These are phyloP conservation scores for Neostapfia colusana DNA, from an alignment of 176 grass and related monocot species.

Conservation along the genomic window DNA sequence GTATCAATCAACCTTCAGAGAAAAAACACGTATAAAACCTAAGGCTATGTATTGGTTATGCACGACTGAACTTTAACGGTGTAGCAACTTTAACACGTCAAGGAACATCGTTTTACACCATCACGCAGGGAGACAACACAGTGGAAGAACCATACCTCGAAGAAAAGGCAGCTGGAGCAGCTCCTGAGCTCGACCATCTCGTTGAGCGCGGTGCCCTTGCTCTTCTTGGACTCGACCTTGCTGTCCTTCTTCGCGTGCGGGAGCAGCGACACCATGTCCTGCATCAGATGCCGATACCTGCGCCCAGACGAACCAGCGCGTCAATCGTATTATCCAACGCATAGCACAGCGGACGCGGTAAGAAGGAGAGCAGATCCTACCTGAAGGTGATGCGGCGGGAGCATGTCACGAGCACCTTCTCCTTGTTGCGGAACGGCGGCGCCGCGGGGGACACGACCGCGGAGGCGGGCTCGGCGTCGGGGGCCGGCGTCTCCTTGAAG, in stretches of 20 bases:
- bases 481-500: slow-evolving; percentile 54
- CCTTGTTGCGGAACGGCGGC: slow-evolving; percentile 65
- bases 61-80: not conserved
- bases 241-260: slow-evolving; percentile 94
- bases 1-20: not conserved
- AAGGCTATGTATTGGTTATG: not conserved
- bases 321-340: not conserved
- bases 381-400: slow-evolving; percentile 84
- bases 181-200: slow-evolving; percentile 86
- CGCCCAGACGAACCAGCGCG: not conserved
- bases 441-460: not conserved
- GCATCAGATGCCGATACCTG: slow-evolving; percentile 90
- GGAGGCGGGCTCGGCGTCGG: slow-evolving; percentile 3
- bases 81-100: not conserved
- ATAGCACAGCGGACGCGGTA: not conserved
- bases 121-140: not conserved
- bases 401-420: slow-evolving; percentile 90
- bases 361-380: slow-evolving; percentile 28
- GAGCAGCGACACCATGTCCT: slow-evolving; percentile 68
- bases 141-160: slow-evolving; percentile 53
- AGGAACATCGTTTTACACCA: not conserved
- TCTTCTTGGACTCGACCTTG: slow-evolving; percentile 92
- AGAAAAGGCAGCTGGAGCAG: slow-evolving; percentile 83
- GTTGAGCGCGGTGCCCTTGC: slow-evolving; percentile 73
- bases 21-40: not conserved